A percentile compares a stretch with the other conserved stretches of the same genome.
These are phyloP conservation scores for Candida cerambycidarum DNA, from an alignment of 805 yeast genomes.

Conservation along the genomic window DNA sequence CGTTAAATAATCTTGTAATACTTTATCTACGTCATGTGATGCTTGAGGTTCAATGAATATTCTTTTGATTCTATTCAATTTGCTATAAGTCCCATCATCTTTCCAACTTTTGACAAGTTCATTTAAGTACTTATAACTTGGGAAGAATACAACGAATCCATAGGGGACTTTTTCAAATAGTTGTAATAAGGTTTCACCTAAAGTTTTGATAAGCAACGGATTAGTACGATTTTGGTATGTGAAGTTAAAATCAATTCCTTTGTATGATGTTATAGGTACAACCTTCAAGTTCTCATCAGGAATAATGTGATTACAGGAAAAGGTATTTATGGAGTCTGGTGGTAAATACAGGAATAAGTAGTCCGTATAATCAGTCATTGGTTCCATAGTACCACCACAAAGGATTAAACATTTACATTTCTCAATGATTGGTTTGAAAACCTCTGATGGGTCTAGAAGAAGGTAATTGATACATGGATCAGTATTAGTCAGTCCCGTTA, in stretches of 20 bases:
- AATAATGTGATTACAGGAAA: slow-evolving; percentile 82
- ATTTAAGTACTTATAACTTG: slow-evolving; percentile 74
- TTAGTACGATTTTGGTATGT: slow-evolving; percentile 65
- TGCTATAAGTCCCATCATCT: slow-evolving; percentile 24
- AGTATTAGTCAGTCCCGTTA: too few species aligned
- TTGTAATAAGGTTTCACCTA: slow-evolving; percentile 51
- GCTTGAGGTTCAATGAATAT: slow-evolving; percentile 58
- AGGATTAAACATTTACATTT: slow-evolving; percentile 68
- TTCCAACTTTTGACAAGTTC: slow-evolving; percentile 57
- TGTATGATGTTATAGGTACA: slow-evolving; percentile 42
- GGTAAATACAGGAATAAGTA: slow-evolving; percentile 60
- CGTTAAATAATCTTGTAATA: slow-evolving; percentile 51
- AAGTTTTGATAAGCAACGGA: slow-evolving; percentile 39
- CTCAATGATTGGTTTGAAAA: slow-evolving; percentile 64
- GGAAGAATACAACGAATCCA: slow-evolving; percentile 81
- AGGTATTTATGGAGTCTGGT: slow-evolving; percentile 43
- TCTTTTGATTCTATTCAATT: slow-evolving; percentile 39
- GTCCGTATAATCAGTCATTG: slow-evolving; percentile 67
- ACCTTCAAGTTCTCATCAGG: slow-evolving; percentile 69
- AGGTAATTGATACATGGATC: slow-evolving; percentile 70
- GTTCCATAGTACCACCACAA: slow-evolving; percentile 97
- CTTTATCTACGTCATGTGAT: slow-evolving; percentile 40
- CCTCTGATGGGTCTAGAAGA: slow-evolving; percentile 74
- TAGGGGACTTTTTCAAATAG: slow-evolving; percentile 53
- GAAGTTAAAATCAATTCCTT: slow-evolving; percentile 50